A percentile compares a stretch with the other conserved stretches of the same genome.
These are phyloP conservation scores for Bathelium albidoporum DNA, from an alignment of 495 filamentous ascomycete genomes.

Conservation along the genomic window DNA sequence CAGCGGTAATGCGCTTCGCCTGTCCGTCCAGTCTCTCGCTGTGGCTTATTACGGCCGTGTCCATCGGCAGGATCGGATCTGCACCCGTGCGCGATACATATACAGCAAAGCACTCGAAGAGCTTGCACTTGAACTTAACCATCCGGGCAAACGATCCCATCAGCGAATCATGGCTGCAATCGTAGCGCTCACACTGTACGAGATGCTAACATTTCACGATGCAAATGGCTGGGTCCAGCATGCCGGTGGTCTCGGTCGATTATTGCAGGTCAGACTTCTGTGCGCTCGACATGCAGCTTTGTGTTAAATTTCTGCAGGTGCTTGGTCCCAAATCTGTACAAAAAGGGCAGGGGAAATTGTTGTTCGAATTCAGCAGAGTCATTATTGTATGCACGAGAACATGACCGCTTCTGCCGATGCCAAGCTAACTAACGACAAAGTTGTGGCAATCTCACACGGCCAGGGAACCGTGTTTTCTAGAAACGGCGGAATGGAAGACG, in stretches of 20 bases:
- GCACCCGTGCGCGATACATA: neutral
- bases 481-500: neutral
- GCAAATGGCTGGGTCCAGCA: neutral
- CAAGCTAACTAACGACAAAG: neutral
- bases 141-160: neutral
- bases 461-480: neutral
- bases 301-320: neutral
- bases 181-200: neutral
- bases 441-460: neutral
- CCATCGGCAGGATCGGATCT: neutral
- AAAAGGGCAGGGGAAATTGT: neutral
- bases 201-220: slow-evolving; percentile 1
- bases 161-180: neutral
- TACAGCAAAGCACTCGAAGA: neutral
- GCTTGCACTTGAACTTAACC: neutral
- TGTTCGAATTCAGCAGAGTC: neutral
- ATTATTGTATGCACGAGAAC: neutral
- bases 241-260: neutral
- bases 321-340: neutral
- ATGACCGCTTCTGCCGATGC: neutral
- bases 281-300: neutral
- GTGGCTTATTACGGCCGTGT: neutral
- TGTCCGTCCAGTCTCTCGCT: neutral
- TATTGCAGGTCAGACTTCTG: neutral
- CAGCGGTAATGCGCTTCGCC: neutral